These are phyloP conservation scores for Sphenostylis stenocarpa DNA, from an alignment of 306 rosid genomes.

Conservation along the genomic window DNA sequence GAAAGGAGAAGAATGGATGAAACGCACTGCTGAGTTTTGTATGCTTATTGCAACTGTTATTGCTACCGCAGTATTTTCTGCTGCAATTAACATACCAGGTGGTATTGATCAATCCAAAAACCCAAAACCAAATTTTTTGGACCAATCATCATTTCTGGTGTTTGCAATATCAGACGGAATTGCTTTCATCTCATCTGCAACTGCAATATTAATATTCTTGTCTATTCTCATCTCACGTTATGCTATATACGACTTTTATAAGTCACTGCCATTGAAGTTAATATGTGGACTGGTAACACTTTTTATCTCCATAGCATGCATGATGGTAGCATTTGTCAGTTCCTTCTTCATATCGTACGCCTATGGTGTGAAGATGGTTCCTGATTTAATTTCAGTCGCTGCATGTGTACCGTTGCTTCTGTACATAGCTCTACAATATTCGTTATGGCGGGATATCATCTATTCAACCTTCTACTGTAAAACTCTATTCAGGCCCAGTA, in stretches of 20 bases:
- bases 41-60: conserved; percentile 43
- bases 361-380: conserved; percentile 28
- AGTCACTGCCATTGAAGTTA: conserved; percentile 47
- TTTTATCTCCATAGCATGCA: conserved; percentile 42
- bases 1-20: conserved; percentile 49
- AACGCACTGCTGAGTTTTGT: conserved; percentile 38
- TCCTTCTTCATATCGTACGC: conserved; percentile 40
- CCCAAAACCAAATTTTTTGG: conserved; percentile 26
- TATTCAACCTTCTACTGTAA: conserved; percentile 31
- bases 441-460: conserved; percentile 30
- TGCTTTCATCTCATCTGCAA: conserved; percentile 53
- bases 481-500: neutral
- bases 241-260: conserved; percentile 43
- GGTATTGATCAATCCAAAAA: conserved; percentile 3
- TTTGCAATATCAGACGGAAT: conserved; percentile 47
- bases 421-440: conserved; percentile 29
- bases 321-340: conserved; percentile 48
- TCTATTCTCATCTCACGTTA: conserved; percentile 50
- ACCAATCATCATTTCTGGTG: neutral
- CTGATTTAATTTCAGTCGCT: conserved; percentile 7
- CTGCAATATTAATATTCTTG: conserved; percentile 47
- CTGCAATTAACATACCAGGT: conserved; percentile 41
- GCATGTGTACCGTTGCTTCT: conserved; percentile 19
- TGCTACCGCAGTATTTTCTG: conserved; percentile 38
- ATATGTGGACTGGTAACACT: conserved; percentile 40